Conservation (phyloP, 1,139 yeast species). For the Yamadazyma dushanensis region DNA sequence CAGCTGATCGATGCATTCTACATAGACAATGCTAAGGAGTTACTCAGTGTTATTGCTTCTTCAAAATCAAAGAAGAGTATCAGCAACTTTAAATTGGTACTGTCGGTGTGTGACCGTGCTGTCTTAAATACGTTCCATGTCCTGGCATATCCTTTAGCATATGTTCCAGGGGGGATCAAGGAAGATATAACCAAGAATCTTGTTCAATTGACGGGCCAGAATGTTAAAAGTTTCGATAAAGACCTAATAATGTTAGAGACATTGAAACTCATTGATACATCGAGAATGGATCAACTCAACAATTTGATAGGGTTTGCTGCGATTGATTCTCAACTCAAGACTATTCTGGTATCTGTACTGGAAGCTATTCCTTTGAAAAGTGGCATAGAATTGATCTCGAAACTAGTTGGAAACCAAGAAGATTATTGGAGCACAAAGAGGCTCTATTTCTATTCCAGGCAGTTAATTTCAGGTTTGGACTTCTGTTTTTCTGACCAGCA, state of each 20-base stretch:
- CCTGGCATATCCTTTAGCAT: constrained; percentile 49
- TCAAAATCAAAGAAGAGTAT: constrained; percentile 5
- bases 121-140: not conserved
- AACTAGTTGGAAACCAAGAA: constrained; percentile 16
- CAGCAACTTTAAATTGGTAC: not conserved
- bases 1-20: constrained; percentile 25
- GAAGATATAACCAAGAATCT: constrained; percentile 23
- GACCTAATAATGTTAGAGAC: constrained; percentile 23
- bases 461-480: constrained; percentile 28
- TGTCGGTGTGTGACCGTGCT: not conserved
- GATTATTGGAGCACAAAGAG: constrained; percentile 38
- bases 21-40: constrained; percentile 28
- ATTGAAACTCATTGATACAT: constrained; percentile 42
- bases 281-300: constrained; percentile 15
- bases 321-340: not conserved
- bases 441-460: constrained; percentile 39
- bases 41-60: constrained; percentile 37
- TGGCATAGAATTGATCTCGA: constrained; percentile 23
- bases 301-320: not conserved
- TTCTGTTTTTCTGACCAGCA: constrained; percentile 23
- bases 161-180: constrained; percentile 41
- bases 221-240: constrained; percentile 20
- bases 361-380: constrained; percentile 27
- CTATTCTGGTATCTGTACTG: constrained; percentile 4
- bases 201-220: constrained; percentile 6